Evolutionary conservation across 345 rosid species (phyloP).

Genomic region (Carallia brachiata): DNA sequence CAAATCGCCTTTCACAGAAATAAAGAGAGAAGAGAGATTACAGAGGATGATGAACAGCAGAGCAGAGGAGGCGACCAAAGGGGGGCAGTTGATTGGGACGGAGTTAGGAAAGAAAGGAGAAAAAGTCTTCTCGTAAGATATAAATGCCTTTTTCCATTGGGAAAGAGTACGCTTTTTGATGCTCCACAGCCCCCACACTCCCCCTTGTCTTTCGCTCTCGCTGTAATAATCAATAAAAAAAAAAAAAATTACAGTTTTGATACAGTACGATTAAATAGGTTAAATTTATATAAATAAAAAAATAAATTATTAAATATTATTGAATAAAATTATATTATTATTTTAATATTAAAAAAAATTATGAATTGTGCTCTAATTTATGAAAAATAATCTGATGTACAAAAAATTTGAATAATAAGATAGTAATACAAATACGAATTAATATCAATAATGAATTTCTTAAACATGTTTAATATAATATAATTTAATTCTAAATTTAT

Average conservation of each 20-base stretch:
- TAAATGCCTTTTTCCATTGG: constrained; percentile 20
- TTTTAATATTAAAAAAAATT: too few species aligned
- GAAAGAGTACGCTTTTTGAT: constrained; percentile 9
- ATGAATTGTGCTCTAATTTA: too few species aligned
- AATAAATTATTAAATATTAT: too few species aligned
- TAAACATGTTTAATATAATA: too few species aligned
- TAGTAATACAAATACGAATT: too few species aligned
- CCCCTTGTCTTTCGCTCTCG: constrained; percentile 23
- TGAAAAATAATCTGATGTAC: too few species aligned
- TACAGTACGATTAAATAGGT: neutral
- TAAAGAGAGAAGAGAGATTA: neutral
- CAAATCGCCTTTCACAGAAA: neutral
- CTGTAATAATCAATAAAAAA: constrained; percentile 6
- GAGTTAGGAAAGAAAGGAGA: constrained; percentile 14
- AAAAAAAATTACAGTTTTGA: neutral
- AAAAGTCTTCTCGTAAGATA: constrained; percentile 6
- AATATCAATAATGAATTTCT: too few species aligned
- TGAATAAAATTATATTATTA: too few species aligned
- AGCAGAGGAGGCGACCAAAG: neutral
- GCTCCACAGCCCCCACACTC: constrained; percentile 23
- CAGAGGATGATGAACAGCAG: neutral
- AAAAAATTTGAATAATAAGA: too few species aligned
- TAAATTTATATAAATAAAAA: neutral
- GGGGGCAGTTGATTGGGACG: constrained; percentile 22
- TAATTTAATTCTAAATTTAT: too few species aligned